These are phyloP conservation scores for Phytophthora idaei DNA, from an alignment of 352 stramenopile genomes.

Conservation along the genomic window DNA sequence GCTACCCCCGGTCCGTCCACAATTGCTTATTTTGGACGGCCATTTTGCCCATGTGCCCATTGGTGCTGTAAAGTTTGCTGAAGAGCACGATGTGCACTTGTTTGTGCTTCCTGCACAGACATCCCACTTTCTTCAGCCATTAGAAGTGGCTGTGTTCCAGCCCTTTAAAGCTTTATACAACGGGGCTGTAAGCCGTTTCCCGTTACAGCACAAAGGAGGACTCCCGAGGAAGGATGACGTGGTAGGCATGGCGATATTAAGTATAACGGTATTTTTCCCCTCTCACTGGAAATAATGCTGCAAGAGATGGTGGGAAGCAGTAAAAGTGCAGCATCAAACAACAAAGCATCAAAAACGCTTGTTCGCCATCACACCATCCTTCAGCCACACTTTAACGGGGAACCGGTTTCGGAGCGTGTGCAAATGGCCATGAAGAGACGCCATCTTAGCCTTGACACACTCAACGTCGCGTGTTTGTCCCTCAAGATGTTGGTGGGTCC, in stretches of 20 bases:
- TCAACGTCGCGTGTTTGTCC: slow-evolving; percentile 1
- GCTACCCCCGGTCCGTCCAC: not conserved
- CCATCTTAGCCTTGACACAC: slow-evolving; percentile 3
- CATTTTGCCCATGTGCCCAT: not conserved
- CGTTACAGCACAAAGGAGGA: too few species aligned
- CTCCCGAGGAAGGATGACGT: too few species aligned
- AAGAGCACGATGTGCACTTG: not conserved
- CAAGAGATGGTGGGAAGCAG: slow-evolving; percentile 4
- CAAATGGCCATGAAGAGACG: slow-evolving; percentile 9
- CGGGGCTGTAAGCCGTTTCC: too few species aligned
- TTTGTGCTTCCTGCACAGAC: slow-evolving; percentile 8
- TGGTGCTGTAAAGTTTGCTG: not conserved
- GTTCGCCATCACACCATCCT: slow-evolving; percentile 4
- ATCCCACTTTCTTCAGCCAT: too few species aligned
- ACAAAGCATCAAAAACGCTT: not conserved
- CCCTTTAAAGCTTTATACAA: too few species aligned
- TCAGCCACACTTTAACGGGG: slow-evolving; percentile 9
- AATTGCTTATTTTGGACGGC: slow-evolving; percentile 4
- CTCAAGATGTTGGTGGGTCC: slow-evolving; percentile 1
- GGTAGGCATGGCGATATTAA: not conserved
- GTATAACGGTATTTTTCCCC: slow-evolving; percentile 5
- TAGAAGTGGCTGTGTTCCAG: too few species aligned
- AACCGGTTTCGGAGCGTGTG: not conserved
- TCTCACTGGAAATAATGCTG: slow-evolving; percentile 13
- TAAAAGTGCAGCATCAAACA: not conserved